Evolutionary conservation across 2,329 filamentous ascomycete species (phyloP), one percentile per base, ranked within the genome.

Genomic region (Epichloe bromicola): DNA sequence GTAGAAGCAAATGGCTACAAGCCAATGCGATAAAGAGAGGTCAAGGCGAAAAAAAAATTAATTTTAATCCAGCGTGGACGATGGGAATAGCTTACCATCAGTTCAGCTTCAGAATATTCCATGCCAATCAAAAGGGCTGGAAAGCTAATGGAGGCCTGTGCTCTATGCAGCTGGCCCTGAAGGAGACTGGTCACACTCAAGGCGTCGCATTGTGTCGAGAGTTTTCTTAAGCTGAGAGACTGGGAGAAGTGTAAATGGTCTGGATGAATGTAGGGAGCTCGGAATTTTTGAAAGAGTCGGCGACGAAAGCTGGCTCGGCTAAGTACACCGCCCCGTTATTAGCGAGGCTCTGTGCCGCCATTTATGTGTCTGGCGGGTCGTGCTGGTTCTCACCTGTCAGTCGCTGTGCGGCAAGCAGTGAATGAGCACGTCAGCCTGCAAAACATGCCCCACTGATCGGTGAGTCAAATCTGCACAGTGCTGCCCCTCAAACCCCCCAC

Each of bases 401-500:
- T 12, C 7, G 19, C 26, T 26, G 36, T 36, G 12, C n/a, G 12
- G 7, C 23, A 4, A 17, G 2, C 20, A 15, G 4, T 39, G 26
- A 14, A 7, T 53, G 50, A 55, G 54, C 54, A 47, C 42, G 42
- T 48, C 52, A 52, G 45, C 30, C 46, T 58, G 55, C 51, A 55
- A 53, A 50, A 46, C 56, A 56, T 59, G 46, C 56, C 55, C 59
- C 56, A 17, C 30, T 26, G 23, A 7, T 26, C 23, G 7, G 23
- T 7, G 42, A 26, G 44, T 34, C 20, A 51, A 63, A 65, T 63
- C 54, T 62, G 61, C 63, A 65, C 63, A 65, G 64, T 67, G 62
- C 62, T n/a, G n/a, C n/a, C 64, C 63, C 61, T 61, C 60, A 63
- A 62, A 63, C 64, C 65, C 60, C 65, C 60, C 60, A 30, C 56